Evolutionary conservation across 2,329 filamentous ascomycete species (phyloP).

Genomic region (Tolypocladium amazonense): DNA sequence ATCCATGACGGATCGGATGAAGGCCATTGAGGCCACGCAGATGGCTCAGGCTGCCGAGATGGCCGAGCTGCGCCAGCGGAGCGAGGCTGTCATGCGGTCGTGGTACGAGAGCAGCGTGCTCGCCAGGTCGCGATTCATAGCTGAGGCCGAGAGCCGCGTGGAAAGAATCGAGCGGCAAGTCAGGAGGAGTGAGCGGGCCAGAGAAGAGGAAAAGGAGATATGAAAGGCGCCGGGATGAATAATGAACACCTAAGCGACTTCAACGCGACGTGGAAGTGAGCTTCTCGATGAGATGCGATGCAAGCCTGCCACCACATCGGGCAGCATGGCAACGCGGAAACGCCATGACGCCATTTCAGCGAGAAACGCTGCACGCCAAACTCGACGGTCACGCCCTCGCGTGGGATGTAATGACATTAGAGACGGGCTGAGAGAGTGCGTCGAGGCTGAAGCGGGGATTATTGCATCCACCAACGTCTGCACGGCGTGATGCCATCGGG

Average conservation of each 20-base stretch:
- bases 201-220: slow-evolving; percentile 34
- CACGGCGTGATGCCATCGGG: not conserved
- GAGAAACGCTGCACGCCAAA: not conserved
- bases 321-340: not conserved
- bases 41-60: slow-evolving; percentile 51
- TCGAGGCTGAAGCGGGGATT: not conserved
- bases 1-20: slow-evolving; percentile 50
- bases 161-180: slow-evolving; percentile 55
- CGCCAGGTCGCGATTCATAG: slow-evolving; percentile 56
- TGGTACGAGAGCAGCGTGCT: slow-evolving; percentile 71
- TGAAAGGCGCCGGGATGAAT: slow-evolving; percentile 8
- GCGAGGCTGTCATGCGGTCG: slow-evolving; percentile 48
- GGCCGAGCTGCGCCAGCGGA: slow-evolving; percentile 51
- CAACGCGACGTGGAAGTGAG: not conserved
- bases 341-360: not conserved
- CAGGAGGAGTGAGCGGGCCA: slow-evolving; percentile 50
- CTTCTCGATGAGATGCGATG: not conserved
- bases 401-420: not conserved
- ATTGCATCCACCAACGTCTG: too few relatives aligned
- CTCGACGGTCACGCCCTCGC: not conserved
- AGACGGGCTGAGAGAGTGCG: not conserved
- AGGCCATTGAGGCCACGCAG: slow-evolving; percentile 49
- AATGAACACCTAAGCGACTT: not conserved
- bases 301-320: not conserved
- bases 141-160: slow-evolving; percentile 59